Conservation (phyloP, 176 grass and related monocot genomes). For the Areca catechu region DNA sequence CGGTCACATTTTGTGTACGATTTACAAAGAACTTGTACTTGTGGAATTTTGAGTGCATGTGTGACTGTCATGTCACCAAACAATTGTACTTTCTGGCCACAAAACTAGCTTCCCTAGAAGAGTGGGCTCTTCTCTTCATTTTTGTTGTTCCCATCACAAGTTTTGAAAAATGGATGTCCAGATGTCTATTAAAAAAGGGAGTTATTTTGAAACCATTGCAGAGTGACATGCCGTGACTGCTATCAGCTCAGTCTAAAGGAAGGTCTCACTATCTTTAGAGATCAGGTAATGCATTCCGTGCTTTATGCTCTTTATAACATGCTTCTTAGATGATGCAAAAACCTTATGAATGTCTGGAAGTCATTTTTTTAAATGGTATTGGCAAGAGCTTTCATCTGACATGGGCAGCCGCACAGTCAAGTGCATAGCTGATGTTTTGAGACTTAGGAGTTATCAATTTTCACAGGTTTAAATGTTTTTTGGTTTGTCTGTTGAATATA, state of each 20-base stretch:
- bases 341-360: no score
- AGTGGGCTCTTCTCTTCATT: no score
- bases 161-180: no score
- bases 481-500: background rate
- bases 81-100: no score
- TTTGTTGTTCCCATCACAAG: no score
- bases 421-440: slow-evolving; percentile 84
- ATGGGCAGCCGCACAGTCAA: slow-evolving; percentile 83
- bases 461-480: slow-evolving; percentile 53
- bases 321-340: no score
- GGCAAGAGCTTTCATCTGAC: slow-evolving; percentile 85
- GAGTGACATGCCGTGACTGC: slow-evolving; percentile 98
- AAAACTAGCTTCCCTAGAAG: no score
- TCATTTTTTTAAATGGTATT: no score
- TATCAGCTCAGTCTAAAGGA: slow-evolving; percentile 98
- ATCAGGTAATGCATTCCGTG: slow-evolving; percentile 48
- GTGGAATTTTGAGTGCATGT: no score
- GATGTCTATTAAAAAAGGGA: background rate
- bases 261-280: slow-evolving; percentile 93
- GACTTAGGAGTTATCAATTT: slow-evolving; percentile 91
- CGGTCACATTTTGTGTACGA: slow-evolving; percentile 8
- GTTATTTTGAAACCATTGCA: slow-evolving; percentile 21
- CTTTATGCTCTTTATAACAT: background rate
- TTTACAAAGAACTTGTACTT: no score
- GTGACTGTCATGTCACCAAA: no score